phyloP scores from a whole-genome alignment of 2,329 filamentous ascomycete genomes.

The Calonectria henricotiae region DNA sequence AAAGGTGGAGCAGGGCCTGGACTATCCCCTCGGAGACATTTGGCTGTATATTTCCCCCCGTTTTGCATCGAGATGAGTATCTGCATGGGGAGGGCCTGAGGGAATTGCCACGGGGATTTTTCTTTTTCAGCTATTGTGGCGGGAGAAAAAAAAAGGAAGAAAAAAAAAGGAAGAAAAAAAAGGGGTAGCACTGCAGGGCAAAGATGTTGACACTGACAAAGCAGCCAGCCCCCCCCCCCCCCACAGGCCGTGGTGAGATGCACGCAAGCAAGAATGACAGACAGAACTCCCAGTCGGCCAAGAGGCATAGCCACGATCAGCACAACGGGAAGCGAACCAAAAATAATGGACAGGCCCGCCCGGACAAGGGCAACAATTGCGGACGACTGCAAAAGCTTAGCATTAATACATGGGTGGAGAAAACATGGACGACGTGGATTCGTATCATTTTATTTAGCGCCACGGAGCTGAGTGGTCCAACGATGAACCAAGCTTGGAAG shows the following conservation, averaged over 20 bases:
- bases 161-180: neutral
- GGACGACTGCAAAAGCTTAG: slow-evolving; percentile 15
- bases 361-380: neutral
- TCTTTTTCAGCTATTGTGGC: neutral
- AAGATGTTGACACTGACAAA: slow-evolving; percentile 8
- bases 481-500: slow-evolving; percentile 2
- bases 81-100: neutral
- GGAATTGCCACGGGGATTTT: neutral
- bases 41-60: neutral
- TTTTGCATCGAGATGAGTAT: neutral
- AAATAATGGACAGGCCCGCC: slow-evolving; percentile 3
- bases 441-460: slow-evolving; percentile 20
- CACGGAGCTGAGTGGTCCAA: neutral
- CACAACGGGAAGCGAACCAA: slow-evolving; percentile 1
- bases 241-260: slow-evolving; percentile 1
- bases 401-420: slow-evolving; percentile 3
- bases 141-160: no score
- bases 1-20: neutral
- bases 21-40: slow-evolving; percentile 28
- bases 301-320: slow-evolving; percentile 16
- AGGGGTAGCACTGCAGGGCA: slow-evolving; percentile 1
- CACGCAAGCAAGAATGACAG: slow-evolving; percentile 11
- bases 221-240: neutral
- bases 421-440: slow-evolving; percentile 4
- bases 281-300: neutral